Evolutionary conservation across 371 early-diverging fungal species (phyloP).

Genomic region (Lichtheimia corymbifera): DNA sequence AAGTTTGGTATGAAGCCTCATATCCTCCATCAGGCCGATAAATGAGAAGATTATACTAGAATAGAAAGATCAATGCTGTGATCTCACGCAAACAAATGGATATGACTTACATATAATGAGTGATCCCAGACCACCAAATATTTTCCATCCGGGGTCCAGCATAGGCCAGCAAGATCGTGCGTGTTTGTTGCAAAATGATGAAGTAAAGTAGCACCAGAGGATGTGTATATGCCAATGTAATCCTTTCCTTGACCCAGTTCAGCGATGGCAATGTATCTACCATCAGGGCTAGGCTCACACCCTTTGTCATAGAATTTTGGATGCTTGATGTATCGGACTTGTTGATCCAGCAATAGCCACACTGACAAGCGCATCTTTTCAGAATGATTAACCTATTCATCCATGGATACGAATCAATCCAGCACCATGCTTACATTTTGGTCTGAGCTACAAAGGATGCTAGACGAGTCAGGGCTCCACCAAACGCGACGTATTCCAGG

Average conservation of each 20-base stretch:
- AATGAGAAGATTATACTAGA: slow-evolving; percentile 64
- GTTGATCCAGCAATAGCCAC: slow-evolving; percentile 59
- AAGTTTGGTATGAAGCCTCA: slow-evolving; percentile 51
- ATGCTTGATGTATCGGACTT: slow-evolving; percentile 58
- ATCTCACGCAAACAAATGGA: slow-evolving; percentile 1
- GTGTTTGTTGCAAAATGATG: slow-evolving; percentile 71
- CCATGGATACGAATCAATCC: neutral
- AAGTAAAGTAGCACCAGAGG: slow-evolving; percentile 58
- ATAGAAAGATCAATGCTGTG: slow-evolving; percentile 11
- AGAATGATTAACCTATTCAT: neutral
- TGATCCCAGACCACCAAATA: slow-evolving; percentile 77
- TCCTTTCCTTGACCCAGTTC: slow-evolving; percentile 70
- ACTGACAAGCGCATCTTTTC: slow-evolving; percentile 57
- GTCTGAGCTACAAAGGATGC: slow-evolving; percentile 67
- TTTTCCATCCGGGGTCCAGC: slow-evolving; percentile 86
- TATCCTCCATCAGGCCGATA: slow-evolving; percentile 72
- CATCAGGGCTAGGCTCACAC: slow-evolving; percentile 64
- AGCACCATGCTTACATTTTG: slow-evolving; percentile 51
- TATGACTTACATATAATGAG: slow-evolving; percentile 43
- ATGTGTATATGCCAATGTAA: slow-evolving; percentile 67
- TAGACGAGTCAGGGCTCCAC: slow-evolving; percentile 69
- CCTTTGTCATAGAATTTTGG: slow-evolving; percentile 66
- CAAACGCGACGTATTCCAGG: slow-evolving; percentile 56
- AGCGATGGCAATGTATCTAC: slow-evolving; percentile 66
- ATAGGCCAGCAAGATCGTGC: slow-evolving; percentile 64